Percentiles rank a stretch among this genome's conserved stretches.
Conservation (phyloP, 192 early-diverging fungal species). For the Coemansia sp. region DNA sequence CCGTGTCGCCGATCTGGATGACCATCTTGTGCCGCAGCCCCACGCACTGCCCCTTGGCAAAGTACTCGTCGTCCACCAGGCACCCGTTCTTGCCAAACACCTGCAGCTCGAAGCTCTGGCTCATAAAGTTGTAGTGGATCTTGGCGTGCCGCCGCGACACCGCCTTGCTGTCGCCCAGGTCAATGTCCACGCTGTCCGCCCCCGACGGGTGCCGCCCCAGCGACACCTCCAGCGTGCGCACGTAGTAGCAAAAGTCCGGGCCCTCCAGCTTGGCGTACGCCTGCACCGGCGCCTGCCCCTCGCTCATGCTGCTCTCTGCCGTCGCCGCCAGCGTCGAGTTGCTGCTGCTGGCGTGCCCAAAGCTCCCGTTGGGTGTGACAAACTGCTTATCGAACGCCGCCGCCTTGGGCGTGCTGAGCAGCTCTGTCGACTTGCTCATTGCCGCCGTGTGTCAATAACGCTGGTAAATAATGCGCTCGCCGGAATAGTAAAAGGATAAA, state of each 20-base stretch:
- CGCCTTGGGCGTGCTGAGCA: slow-evolving; percentile 28
- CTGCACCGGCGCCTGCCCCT: slow-evolving; percentile 60
- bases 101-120: slow-evolving; percentile 76
- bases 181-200: slow-evolving; percentile 75
- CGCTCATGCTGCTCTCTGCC: slow-evolving; percentile 7
- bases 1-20: slow-evolving; percentile 81
- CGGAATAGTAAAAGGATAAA: not conserved
- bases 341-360: not conserved
- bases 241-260: slow-evolving; percentile 77
- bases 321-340: slow-evolving; percentile 8
- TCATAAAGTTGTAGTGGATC: slow-evolving; percentile 80
- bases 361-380: slow-evolving; percentile 6
- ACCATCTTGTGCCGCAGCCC: slow-evolving; percentile 55
- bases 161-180: slow-evolving; percentile 76
- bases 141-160: slow-evolving; percentile 83
- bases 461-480: not conserved
- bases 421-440: slow-evolving; percentile 30
- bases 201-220: slow-evolving; percentile 67
- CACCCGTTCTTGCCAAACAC: slow-evolving; percentile 88
- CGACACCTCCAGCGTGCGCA: slow-evolving; percentile 72
- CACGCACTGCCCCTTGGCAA: slow-evolving; percentile 61
- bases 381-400: slow-evolving; percentile 11
- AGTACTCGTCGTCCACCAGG: slow-evolving; percentile 78
- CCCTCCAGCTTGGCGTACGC: slow-evolving; percentile 90
- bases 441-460: not conserved